Base-by-base conservation (phyloP, 163 green algal species). In the Chlamydomonas reinhardtii region DNA sequence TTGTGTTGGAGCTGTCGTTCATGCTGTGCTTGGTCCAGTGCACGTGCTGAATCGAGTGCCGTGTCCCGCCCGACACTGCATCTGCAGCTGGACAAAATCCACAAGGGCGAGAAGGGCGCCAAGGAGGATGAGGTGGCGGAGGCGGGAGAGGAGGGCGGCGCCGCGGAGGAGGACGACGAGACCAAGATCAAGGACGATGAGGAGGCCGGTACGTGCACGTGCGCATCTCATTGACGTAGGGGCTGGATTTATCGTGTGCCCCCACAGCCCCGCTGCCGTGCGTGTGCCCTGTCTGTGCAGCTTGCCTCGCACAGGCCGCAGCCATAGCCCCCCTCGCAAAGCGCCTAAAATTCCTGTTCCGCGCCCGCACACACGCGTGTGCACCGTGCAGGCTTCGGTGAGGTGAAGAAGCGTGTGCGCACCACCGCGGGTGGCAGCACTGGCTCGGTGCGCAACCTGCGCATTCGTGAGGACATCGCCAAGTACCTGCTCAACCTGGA, bases 401-500 rank as follows among this genome's bases (percentile, higher is more conserved):
- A 99, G 91, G 96, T 99, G 0, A 96, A 99, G 92, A 99, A 98
- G 92, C 95, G 96, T 15, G 96, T 99, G 89, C 93, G 98, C 56
- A 99, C 97, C 0, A 95, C 95, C 1, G 98, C 92, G 11, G 98
- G 98, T 61, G 98, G 98, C 70, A 91, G 93, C 54, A 96, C 95
- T 0, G 96, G 95, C 2, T 95, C 92, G 5, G 96, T 98, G 69
- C 94, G 98, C 82, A 99, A 99, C 94, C 95, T 99, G 92, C 96
- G 98, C 73, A 99, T 99, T 85, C 95, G 98, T 29, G 98, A 99
- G 90, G 98, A 99, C 92, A 99, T 97, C 0, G 98, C 98, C 62
- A 99, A 99, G 93, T 99, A 99, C 91, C 94, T 99, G 76, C 92
- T 99, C 65, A 99, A 99, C 88, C 91, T 99, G 88, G 98, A 99